These are phyloP conservation scores for Coniochaeta hoffmannii DNA, from an alignment of 2,329 filamentous ascomycete genomes.

Conservation along the genomic window DNA sequence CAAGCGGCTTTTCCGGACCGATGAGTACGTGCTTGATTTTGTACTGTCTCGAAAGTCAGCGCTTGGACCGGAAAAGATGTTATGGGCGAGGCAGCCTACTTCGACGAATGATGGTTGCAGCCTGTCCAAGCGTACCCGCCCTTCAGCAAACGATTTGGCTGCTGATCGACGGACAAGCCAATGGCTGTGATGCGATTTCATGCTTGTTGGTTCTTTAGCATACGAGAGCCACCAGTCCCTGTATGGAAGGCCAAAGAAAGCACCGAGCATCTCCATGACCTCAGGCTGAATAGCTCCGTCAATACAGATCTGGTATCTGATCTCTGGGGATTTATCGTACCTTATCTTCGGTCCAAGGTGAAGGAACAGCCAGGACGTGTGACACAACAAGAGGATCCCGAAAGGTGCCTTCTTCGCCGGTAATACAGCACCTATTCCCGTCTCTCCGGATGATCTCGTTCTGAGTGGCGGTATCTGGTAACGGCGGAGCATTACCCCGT, in stretches of 20 bases:
- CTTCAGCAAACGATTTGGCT: too few species aligned
- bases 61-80: too few species aligned
- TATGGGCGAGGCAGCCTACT: too few species aligned
- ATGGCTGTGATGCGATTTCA: too few species aligned
- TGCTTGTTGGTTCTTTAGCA: conserved; percentile 8
- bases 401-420: not conserved
- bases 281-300: too few species aligned
- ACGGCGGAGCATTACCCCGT: not conserved
- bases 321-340: not conserved
- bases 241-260: conserved; percentile 21
- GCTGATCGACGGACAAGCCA: too few species aligned
- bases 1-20: not conserved
- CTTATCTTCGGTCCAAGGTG: not conserved
- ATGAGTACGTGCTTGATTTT: not conserved
- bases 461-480: not conserved
- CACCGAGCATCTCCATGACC: conserved; percentile 8
- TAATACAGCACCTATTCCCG: not conserved
- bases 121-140: too few species aligned
- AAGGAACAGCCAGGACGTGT: not conserved
- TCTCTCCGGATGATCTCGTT: not conserved
- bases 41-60: not conserved
- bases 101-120: not conserved
- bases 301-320: too few species aligned
- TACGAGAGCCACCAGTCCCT: conserved; percentile 24
- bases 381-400: not conserved